Percentiles rank a stretch among this genome's conserved stretches.
phyloP scores from a whole-genome alignment of 208 protist species.

The Leishmania gerbilli region DNA sequence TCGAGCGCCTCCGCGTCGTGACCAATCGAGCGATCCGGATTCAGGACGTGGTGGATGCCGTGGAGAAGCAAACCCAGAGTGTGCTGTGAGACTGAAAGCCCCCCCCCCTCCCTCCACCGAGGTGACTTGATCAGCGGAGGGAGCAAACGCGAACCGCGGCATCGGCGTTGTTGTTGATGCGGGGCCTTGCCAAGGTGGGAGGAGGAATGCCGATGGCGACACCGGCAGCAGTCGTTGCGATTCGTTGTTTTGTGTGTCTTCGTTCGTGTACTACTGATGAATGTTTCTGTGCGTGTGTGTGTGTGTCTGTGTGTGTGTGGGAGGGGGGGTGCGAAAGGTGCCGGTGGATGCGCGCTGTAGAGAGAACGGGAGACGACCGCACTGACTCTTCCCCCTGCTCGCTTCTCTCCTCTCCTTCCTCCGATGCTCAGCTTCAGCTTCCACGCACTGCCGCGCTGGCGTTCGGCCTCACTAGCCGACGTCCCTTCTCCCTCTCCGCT shows the following conservation, averaged over 20 bases:
- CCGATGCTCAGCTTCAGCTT: background rate
- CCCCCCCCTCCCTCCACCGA: background rate
- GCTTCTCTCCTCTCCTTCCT: background rate
- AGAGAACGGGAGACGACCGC: no score
- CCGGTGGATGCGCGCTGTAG: background rate
- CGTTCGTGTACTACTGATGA: background rate
- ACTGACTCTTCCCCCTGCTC: background rate
- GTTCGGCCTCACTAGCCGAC: background rate
- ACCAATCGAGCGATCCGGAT: constrained; percentile 66
- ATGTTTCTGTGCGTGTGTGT: background rate
- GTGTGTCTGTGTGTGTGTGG: background rate
- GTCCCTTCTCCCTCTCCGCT: background rate
- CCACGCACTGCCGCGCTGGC: background rate
- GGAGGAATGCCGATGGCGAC: no score
- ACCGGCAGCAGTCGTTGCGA: no score
- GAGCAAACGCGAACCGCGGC: background rate
- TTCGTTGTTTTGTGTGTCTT: background rate
- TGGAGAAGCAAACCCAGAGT: constrained; percentile 22
- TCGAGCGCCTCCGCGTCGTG: constrained; percentile 73
- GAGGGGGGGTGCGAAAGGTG: background rate
- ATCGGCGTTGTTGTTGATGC: background rate
- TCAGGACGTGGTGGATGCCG: constrained; percentile 62
- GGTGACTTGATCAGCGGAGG: background rate
- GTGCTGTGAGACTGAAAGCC: background rate
- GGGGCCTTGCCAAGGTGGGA: background rate